phyloP scores from a whole-genome alignment of 139 green algal genomes.

The Chlorella sp. region DNA sequence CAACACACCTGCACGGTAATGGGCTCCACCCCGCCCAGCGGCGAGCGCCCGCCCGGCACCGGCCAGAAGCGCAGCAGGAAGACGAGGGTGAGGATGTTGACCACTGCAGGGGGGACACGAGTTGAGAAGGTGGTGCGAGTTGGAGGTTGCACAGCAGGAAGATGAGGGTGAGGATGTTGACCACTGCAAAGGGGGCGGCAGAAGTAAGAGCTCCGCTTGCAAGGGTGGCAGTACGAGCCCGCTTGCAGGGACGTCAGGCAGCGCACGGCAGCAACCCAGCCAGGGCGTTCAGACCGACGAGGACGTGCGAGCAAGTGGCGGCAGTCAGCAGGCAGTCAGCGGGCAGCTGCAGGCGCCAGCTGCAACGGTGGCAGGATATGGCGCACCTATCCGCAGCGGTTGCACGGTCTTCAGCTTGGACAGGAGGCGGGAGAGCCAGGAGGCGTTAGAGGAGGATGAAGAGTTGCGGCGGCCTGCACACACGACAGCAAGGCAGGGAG shows the following conservation, averaged over 20 bases:
- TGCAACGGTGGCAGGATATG: too few species aligned
- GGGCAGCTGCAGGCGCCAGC: too few species aligned
- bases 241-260: too few species aligned
- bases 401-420: not conserved
- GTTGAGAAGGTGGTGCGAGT: too few species aligned
- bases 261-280: too few species aligned
- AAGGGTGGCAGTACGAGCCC: too few species aligned
- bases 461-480: slow-evolving; percentile 17
- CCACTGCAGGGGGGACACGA: not conserved
- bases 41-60: slow-evolving; percentile 23
- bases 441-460: slow-evolving; percentile 2
- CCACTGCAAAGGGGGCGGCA: not conserved
- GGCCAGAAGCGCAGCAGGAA: slow-evolving; percentile 74
- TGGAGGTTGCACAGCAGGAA: too few species aligned
- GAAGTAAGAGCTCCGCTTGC: too few species aligned
- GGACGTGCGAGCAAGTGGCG: too few species aligned
- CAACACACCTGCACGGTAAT: not conserved
- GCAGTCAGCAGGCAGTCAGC: too few species aligned
- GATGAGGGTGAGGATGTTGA: not conserved
- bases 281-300: too few species aligned
- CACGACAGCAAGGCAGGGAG: too few species aligned
- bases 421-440: slow-evolving; percentile 13
- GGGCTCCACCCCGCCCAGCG: slow-evolving; percentile 33
- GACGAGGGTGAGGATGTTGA: slow-evolving; percentile 45
- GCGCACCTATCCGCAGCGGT: slow-evolving; percentile 13